These are phyloP conservation scores for Sarcodon sp. DNA, from an alignment of 768 basidiomycete genomes.

Conservation along the genomic window DNA sequence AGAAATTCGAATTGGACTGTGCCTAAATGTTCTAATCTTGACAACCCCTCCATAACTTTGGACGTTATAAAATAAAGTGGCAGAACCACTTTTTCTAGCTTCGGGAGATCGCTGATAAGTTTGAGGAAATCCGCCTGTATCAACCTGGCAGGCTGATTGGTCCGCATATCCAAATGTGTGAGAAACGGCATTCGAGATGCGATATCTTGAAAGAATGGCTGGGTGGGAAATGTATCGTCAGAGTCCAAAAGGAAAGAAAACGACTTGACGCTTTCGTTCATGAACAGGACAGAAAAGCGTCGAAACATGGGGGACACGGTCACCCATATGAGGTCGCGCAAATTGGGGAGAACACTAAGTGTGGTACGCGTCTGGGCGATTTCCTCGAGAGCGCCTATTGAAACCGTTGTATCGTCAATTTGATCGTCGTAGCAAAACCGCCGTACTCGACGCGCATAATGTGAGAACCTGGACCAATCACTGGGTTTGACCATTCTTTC, in stretches of 20 bases:
- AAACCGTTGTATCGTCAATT: conserved; percentile 6
- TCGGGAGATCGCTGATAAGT: conserved; percentile 26
- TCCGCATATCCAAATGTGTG: conserved; percentile 31
- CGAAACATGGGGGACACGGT: conserved; percentile 12
- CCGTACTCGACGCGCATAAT: conserved; percentile 23
- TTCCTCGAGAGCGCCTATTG: conserved; percentile 31
- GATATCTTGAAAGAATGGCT: conserved; percentile 23
- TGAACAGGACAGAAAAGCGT: conserved; percentile 36
- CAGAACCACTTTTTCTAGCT: conserved; percentile 33
- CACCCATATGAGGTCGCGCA: conserved; percentile 38
- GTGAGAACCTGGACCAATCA: conserved; percentile 44
- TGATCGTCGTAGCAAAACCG: conserved; percentile 11
- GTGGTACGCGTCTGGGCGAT: conserved; percentile 41
- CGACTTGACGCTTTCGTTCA: conserved; percentile 37
- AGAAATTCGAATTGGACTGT: conserved; percentile 41
- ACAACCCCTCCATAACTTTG: conserved; percentile 29
- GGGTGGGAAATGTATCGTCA: conserved; percentile 18
- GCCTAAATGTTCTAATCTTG: conserved; percentile 27
- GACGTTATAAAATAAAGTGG: conserved; percentile 41
- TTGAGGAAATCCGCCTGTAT: conserved; percentile 28
- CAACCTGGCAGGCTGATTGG: conserved; percentile 22
- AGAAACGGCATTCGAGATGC: conserved; percentile 38
- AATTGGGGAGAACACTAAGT: conserved; percentile 40
- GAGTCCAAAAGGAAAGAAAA: conserved; percentile 17
- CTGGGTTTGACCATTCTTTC: conserved; percentile 23